Base-by-base conservation (phyloP, 208 protist species). In the Leishmania guyanensis region DNA sequence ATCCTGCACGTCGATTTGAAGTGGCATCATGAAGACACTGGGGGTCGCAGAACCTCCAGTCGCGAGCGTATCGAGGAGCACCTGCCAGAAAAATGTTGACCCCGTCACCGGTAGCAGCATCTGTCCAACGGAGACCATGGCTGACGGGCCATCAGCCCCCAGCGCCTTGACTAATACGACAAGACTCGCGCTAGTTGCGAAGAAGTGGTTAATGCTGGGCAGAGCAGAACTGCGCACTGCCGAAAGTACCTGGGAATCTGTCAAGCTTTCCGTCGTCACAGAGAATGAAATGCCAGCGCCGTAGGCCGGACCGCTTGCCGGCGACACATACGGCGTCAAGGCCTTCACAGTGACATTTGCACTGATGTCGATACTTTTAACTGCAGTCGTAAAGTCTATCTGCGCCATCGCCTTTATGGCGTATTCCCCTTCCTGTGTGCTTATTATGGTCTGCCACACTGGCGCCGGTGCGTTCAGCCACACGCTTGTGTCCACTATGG, bases 81-180 rank as follows among this genome's bases (percentile, higher is more conserved):
- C 1, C 29, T 73, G 0, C 82, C 82, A 85, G 36, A 85, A 46
- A 72, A 64, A 85, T 0, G 82, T 71, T 1, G 68, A 48, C 17
- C 82, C 82, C 43, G 69, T 78, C 58, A 85, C 26, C 5, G 82
- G 77, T 12, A 81, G 69, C 29, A 71, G 53, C 64, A 26, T 58
- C 10, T n/a, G 48, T n/a, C 48, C 69, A 17, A 84, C 58, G 9
- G 70, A 12, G 17, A 16, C 54, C 78, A 79, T 72, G 43, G 5
- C 43, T 2, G 46, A 12, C 65, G 74, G 77, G 48, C 20, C 36
- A 53, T 80, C 26, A 29, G 82, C 64, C 43, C 20, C 66, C 64
- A 86, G 64, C 48, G 58, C 83, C 12, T 3, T 33, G 4, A 83
- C 36, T 10, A 22, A 54, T 33, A 62, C 29, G 22, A 4, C 2